phyloP scores from a whole-genome alignment of 441 rosid species.

The Gossypium gossypioides region DNA sequence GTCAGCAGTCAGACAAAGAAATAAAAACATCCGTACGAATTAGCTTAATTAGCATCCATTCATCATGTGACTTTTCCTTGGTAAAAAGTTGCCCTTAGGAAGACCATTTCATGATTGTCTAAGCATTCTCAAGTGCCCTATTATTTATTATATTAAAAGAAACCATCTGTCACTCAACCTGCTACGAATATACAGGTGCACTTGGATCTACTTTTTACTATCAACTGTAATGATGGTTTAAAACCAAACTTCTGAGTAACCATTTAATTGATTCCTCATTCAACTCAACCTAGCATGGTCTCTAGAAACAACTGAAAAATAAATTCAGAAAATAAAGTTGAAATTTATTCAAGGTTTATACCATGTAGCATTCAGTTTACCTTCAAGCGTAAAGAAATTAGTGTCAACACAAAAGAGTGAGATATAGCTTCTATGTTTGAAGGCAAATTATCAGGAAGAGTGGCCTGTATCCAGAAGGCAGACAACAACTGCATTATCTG shows the following conservation, averaged over 20 bases:
- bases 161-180: background rate
- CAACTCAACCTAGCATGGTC: background rate
- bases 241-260: background rate
- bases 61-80: background rate
- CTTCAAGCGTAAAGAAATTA: slow-evolving; percentile 68
- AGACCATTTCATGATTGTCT: background rate
- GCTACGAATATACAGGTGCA: background rate
- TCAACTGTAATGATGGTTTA: background rate
- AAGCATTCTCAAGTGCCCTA: background rate
- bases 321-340: background rate
- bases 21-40: background rate
- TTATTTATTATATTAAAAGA: background rate
- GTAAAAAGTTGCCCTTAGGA: background rate
- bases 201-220: background rate
- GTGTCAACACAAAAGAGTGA: slow-evolving; percentile 60
- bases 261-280: background rate
- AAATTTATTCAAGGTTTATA: background rate
- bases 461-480: slow-evolving; percentile 83
- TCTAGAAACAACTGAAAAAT: background rate
- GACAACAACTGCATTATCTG: slow-evolving; percentile 79
- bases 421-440: slow-evolving; percentile 85
- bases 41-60: background rate
- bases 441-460: slow-evolving; percentile 69
- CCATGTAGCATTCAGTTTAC: slow-evolving; percentile 23
- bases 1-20: background rate